These are phyloP conservation scores for Alternaria tenuissima DNA, from an alignment of 2,329 filamentous ascomycete species.

Conservation along the genomic window DNA sequence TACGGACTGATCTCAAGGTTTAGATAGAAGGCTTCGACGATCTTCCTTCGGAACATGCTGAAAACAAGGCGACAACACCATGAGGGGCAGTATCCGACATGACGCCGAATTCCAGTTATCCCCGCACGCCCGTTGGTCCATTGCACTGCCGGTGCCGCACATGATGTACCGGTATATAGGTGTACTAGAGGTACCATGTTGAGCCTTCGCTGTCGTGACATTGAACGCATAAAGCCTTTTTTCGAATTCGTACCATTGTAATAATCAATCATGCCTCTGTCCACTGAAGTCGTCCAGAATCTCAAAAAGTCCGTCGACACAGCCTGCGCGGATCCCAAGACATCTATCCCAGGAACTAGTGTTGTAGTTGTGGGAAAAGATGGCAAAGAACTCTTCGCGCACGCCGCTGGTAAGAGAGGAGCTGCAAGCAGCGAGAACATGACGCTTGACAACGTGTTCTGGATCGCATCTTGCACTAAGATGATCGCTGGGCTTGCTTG, in stretches of 20 bases:
- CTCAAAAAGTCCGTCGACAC: conserved; percentile 24
- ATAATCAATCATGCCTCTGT: conserved; percentile 6
- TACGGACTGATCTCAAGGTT: not conserved
- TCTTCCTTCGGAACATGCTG: not conserved
- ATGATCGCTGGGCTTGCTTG: conserved; percentile 42
- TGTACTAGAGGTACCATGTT: not conserved
- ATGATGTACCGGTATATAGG: not conserved
- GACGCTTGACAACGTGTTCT: conserved; percentile 66
- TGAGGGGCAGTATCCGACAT: conserved; percentile 5
- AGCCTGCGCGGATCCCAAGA: conserved; percentile 27
- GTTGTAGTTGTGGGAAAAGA: conserved; percentile 54
- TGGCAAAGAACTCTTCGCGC: conserved; percentile 53
- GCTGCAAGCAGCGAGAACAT: conserved; percentile 58
- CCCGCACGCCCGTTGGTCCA: not conserved
- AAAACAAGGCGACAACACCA: not conserved
- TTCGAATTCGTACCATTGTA: not conserved
- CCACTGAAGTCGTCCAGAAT: conserved; percentile 5
- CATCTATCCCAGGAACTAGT: conserved; percentile 52
- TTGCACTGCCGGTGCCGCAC: not conserved
- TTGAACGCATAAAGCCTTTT: not conserved
- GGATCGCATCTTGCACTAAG: conserved; percentile 61
- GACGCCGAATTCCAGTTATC: not conserved
- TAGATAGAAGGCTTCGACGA: not conserved
- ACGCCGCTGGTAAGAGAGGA: conserved; percentile 53
- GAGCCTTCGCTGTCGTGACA: not conserved